Percentiles rank a stretch among this genome's conserved stretches.
Conservation (phyloP, 176 grass and related monocot genomes). For the Musa itinerans region DNA sequence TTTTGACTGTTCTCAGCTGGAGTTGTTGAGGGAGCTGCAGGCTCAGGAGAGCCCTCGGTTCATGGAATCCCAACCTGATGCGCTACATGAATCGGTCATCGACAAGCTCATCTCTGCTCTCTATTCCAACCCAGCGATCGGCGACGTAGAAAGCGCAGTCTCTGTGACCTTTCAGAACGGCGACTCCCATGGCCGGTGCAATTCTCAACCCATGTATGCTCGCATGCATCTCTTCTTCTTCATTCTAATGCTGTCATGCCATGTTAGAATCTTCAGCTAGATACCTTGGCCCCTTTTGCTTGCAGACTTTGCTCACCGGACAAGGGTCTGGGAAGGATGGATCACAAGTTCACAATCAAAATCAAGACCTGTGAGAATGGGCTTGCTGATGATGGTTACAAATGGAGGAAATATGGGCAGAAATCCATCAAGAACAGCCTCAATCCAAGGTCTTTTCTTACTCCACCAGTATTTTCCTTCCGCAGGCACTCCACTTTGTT, state of each 20-base stretch:
- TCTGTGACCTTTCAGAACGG: neutral
- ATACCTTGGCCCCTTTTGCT: neutral
- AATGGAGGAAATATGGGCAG: conserved; percentile 82
- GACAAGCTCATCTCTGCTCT: conserved; percentile 33
- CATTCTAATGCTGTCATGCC: too few relatives aligned
- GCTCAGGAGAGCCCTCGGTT: neutral
- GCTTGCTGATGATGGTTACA: conserved; percentile 52
- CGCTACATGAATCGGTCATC: neutral
- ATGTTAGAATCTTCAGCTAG: neutral
- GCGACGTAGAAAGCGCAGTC: conserved; percentile 47
- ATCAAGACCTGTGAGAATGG: conserved; percentile 49
- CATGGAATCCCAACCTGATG: neutral
- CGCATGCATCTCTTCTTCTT: too few relatives aligned
- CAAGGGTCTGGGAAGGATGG: conserved; percentile 17
- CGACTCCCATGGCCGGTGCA: conserved; percentile 20
- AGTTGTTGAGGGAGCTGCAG: neutral
- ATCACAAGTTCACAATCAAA: conserved; percentile 39
- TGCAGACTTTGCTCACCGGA: conserved; percentile 18
- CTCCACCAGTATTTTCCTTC: too few relatives aligned
- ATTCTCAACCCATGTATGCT: conserved; percentile 26
- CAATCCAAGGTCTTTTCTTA: conserved; percentile 41
- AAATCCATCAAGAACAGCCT: conserved; percentile 80
- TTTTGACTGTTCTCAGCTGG: neutral
- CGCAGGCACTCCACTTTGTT: too few relatives aligned
- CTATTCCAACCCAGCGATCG: conserved; percentile 55